phyloP scores from a whole-genome alignment of 2,329 filamentous ascomycete genomes.

The Grosmannia serpens region DNA sequence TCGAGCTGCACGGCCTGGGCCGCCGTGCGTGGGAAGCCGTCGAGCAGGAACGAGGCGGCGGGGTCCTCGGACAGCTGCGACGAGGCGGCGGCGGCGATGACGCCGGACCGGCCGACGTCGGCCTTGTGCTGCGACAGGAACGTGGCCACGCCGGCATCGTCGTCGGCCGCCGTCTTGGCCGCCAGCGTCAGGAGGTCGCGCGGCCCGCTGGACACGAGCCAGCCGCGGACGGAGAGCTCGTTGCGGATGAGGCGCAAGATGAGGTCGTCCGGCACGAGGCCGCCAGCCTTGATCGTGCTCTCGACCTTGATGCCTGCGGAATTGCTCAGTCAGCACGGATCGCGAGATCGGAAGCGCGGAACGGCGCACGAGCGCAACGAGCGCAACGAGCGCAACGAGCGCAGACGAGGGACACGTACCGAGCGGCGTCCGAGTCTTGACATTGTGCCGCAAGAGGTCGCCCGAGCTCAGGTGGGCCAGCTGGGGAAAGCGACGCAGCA shows the following conservation, averaged over 20 bases:
- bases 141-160: conserved; percentile 24
- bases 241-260: conserved; percentile 88
- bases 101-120: conserved; percentile 18
- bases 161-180: neutral
- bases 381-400: conserved; percentile 54
- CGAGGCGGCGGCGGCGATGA: neutral
- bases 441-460: conserved; percentile 84
- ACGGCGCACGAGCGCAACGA: neutral
- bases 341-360: neutral
- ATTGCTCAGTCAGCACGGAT: neutral
- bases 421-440: conserved; percentile 74
- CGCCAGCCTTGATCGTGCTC: conserved; percentile 73
- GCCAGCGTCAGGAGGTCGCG: neutral
- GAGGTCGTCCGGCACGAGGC: conserved; percentile 81
- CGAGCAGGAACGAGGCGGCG: conserved; percentile 81
- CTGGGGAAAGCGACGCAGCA: conserved; percentile 79
- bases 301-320: conserved; percentile 76
- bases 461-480: conserved; percentile 88
- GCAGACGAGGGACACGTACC: conserved; percentile 39
- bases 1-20: conserved; percentile 69
- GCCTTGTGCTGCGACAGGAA: conserved; percentile 25
- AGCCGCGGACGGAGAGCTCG: conserved; percentile 75
- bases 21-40: conserved; percentile 88
- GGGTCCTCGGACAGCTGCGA: conserved; percentile 50
- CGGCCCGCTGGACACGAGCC: conserved; percentile 48